Conservation (phyloP, 306 rosid species). For the Ormosia semicastrata region DNA sequence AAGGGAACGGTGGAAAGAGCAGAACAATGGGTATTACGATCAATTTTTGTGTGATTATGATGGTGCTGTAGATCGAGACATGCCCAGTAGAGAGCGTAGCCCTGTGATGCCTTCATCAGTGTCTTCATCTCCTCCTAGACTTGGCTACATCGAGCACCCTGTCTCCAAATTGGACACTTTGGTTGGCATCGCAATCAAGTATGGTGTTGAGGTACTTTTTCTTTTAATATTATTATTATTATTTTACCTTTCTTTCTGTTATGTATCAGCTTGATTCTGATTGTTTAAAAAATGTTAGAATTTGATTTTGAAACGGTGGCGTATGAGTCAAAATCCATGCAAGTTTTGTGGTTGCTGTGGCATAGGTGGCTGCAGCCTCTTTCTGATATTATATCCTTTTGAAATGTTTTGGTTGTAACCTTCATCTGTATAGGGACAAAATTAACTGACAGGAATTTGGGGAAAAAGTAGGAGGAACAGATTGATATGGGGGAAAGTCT, state of each 20-base stretch:
- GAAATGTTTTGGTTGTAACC: neutral
- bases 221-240: neutral
- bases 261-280: neutral
- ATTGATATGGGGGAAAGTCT: neutral
- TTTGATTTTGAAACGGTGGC: neutral
- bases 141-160: conserved; percentile 56
- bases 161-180: conserved; percentile 84
- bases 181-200: conserved; percentile 90
- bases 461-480: neutral
- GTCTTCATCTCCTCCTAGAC: conserved; percentile 30
- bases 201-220: conserved; percentile 77
- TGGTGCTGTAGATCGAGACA: conserved; percentile 16
- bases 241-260: neutral
- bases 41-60: conserved; percentile 21
- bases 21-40: conserved; percentile 22
- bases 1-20: conserved; percentile 45
- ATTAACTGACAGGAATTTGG: neutral
- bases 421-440: neutral
- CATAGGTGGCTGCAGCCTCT: neutral
- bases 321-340: neutral
- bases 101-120: conserved; percentile 22
- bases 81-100: conserved; percentile 5
- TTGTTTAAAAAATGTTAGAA: neutral
- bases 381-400: neutral
- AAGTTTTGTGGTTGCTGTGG: neutral